Evolutionary conservation across 2,329 filamentous ascomycete genomes (phyloP).

Genomic region (Chrysosporium queenslandicum): DNA sequence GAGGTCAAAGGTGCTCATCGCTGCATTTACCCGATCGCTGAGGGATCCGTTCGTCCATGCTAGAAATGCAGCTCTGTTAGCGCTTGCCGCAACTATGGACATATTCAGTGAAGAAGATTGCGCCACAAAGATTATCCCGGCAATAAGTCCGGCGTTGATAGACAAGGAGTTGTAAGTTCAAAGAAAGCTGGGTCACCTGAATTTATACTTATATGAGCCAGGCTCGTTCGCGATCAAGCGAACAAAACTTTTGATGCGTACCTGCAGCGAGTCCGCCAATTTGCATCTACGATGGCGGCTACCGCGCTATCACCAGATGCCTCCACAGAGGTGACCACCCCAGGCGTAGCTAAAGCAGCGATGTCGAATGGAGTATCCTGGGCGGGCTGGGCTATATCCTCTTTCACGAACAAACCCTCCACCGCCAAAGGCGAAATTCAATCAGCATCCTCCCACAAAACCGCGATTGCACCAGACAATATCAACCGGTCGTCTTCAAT

Average conservation of each 20-base stretch:
- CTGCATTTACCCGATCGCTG: slow-evolving; percentile 80
- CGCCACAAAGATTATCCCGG: slow-evolving; percentile 70
- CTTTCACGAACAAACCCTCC: slow-evolving; percentile 89
- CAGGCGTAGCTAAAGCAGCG: slow-evolving; percentile 59
- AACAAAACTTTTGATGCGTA: slow-evolving; percentile 83
- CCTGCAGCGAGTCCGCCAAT: slow-evolving; percentile 70
- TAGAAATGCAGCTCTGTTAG: slow-evolving; percentile 77
- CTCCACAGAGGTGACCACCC: slow-evolving; percentile 36
- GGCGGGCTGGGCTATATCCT: slow-evolving; percentile 97
- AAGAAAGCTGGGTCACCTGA: neutral
- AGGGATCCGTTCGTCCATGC: slow-evolving; percentile 93
- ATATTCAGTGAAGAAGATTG: slow-evolving; percentile 84
- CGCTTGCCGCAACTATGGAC: slow-evolving; percentile 74
- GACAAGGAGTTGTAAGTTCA: slow-evolving; percentile 72
- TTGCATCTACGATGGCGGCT: slow-evolving; percentile 67
- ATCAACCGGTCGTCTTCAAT: slow-evolving; percentile 39
- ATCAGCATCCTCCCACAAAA: slow-evolving; percentile 38
- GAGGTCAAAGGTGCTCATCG: slow-evolving; percentile 79
- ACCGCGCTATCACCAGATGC: slow-evolving; percentile 59
- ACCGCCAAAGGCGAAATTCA: slow-evolving; percentile 80
- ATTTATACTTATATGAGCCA: slow-evolving; percentile 20
- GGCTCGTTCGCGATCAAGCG: slow-evolving; percentile 76
- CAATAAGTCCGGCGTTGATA: slow-evolving; percentile 71
- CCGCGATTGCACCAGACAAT: slow-evolving; percentile 26
- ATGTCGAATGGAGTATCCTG: slow-evolving; percentile 62